Conservation (phyloP, 768 basidiomycete genomes). For the Tephrocybe sp. region DNA sequence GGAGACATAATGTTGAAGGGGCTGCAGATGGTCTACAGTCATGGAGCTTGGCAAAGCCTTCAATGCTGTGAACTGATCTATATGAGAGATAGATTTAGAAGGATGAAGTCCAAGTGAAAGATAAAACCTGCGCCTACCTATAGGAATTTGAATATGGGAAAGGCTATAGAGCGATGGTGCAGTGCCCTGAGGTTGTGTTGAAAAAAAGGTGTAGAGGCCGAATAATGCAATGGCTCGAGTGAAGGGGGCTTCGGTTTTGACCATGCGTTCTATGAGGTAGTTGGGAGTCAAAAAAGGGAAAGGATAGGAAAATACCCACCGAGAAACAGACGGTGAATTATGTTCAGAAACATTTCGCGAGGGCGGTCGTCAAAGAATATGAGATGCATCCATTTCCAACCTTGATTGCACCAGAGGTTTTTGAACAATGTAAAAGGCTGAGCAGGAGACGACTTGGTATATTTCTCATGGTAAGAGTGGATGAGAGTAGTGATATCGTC, state of each 20-base stretch:
- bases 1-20: conserved; percentile 48
- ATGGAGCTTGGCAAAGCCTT: conserved; percentile 45
- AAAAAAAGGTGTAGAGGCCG: conserved; percentile 66
- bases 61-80: conserved; percentile 61
- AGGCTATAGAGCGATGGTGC: conserved; percentile 47
- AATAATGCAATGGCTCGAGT: conserved; percentile 62
- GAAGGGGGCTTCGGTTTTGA: conserved; percentile 47
- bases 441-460: conserved; percentile 26
- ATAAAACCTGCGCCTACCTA: conserved; percentile 38
- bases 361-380: conserved; percentile 67
- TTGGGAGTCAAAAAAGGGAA: neutral
- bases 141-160: conserved; percentile 58
- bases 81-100: conserved; percentile 3
- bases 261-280: conserved; percentile 46
- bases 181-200: conserved; percentile 59
- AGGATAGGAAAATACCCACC: conserved; percentile 38
- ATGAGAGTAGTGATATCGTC: conserved; percentile 60
- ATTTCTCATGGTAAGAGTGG: conserved; percentile 49
- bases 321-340: conserved; percentile 60
- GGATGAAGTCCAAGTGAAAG: neutral
- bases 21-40: conserved; percentile 32
- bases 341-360: conserved; percentile 58
- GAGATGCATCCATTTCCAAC: conserved; percentile 79
- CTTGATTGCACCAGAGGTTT: conserved; percentile 57
- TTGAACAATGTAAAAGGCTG: conserved; percentile 74